Base-by-base conservation (phyloP, 116 monocot species). In the Zostera marina region DNA sequence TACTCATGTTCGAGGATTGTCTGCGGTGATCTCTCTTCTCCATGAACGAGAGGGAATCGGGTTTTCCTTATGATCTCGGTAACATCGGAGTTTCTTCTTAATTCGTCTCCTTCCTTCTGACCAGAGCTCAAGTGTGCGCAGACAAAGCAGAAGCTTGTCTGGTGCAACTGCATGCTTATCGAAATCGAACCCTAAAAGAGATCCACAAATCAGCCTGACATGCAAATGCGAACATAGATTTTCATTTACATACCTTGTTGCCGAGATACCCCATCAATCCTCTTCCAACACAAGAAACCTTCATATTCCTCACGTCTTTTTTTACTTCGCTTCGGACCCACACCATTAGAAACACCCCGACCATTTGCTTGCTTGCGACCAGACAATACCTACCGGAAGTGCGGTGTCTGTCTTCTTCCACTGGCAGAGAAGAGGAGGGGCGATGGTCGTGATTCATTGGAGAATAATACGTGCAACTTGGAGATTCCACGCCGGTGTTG, bases 301-400 rank as follows among this genome's bases (percentile, higher is more conserved):
- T 87, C 61, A 87, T 49, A 58, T 82, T 87, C 61, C 56, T 73
- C 17, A 87, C 68, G 62, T 79, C 74, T 48, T 87, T 76, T 64
- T 76, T 79, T 56, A 77, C 76, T 61, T 87, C 87, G 47, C 79
- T 76, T 2, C 79, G 65, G 65, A 77, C 79, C 87, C 87, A 87
- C 10, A 87, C 64, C 13, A 69, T 82, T 20, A 87, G 76, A 65
- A 79, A 87, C 70, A 87, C 79, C 10, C 87, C 87, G 6, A 87
- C 87, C 87, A 87, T 87, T 67, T 87, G 87, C 67, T 87, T 87
- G 48, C 87, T 87, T 44, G 87, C 87, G n/a, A 87, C 82, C 67
- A 87, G 70, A 64, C 79, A 78, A 45, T 78, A 85, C 52, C 85
- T 81, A 67, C 74, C 72, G 22, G 69, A 68, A 47, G 71, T 64